These are phyloP conservation scores for Acrocalymma vagum DNA, from an alignment of 2,329 filamentous ascomycete genomes.

Conservation along the genomic window DNA sequence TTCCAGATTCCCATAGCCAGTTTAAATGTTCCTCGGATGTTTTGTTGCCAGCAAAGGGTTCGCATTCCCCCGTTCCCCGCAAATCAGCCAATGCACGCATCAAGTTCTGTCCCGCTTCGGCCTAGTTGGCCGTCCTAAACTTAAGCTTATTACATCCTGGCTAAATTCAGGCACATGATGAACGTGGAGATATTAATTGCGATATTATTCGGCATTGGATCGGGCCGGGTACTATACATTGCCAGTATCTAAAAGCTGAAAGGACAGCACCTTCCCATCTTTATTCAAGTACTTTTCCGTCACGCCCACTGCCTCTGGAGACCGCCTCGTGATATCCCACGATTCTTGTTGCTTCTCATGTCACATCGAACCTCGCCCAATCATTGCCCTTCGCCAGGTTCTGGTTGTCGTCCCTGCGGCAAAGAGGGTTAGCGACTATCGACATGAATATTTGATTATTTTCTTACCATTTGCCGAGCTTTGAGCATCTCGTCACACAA, in stretches of 20 bases:
- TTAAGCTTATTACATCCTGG: slow-evolving; percentile 24
- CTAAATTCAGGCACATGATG: slow-evolving; percentile 9
- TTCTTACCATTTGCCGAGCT: slow-evolving; percentile 85
- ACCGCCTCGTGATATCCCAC: neutral
- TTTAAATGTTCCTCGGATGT: no score
- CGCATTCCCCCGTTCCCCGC: no score
- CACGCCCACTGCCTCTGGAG: no score
- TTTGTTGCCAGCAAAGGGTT: neutral
- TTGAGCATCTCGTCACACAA: slow-evolving; percentile 98
- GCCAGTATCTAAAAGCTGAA: slow-evolving; percentile 11
- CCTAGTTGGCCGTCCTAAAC: no score
- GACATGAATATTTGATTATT: neutral
- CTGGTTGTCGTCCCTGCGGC: slow-evolving; percentile 39
- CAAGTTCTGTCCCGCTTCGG: no score
- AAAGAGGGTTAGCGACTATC: slow-evolving; percentile 7
- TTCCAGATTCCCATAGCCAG: no score
- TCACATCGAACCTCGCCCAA: no score
- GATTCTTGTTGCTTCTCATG: no score
- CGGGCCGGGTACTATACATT: slow-evolving; percentile 20
- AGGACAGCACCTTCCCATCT: no score
- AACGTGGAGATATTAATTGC: slow-evolving; percentile 8
- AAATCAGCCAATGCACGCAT: no score
- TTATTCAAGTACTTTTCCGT: no score
- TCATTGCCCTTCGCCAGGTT: slow-evolving; percentile 35
- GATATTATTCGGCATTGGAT: slow-evolving; percentile 24